phyloP scores from a whole-genome alignment of 2,329 filamentous ascomycete genomes.

The Colletotrichum costaricense region DNA sequence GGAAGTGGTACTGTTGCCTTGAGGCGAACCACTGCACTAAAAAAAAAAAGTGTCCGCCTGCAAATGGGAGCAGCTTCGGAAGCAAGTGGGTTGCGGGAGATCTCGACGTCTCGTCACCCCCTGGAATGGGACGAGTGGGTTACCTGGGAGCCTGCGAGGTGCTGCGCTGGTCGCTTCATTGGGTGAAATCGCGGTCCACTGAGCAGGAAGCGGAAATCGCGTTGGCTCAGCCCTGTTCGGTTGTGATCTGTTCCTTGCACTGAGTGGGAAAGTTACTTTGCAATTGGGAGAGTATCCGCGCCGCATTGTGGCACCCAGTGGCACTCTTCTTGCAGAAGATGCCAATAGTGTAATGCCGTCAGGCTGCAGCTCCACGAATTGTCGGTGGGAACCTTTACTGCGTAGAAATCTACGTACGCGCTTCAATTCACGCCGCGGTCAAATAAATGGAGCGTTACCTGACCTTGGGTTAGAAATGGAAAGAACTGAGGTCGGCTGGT shows the following conservation, averaged over 20 bases:
- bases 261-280: not conserved
- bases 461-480: not conserved
- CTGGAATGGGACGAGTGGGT: slow-evolving; percentile 18
- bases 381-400: not conserved
- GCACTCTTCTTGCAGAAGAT: not conserved
- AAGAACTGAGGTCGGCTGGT: slow-evolving; percentile 13
- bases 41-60: not conserved
- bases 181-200: not conserved
- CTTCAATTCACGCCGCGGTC: not conserved
- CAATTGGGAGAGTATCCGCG: not conserved
- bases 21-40: not conserved
- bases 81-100: not conserved
- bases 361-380: slow-evolving; percentile 13
- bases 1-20: not conserved
- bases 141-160: not conserved
- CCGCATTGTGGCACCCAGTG: slow-evolving; percentile 2
- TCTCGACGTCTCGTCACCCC: not conserved
- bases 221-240: slow-evolving; percentile 35
- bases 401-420: not conserved
- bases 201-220: slow-evolving; percentile 19
- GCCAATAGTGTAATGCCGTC: not conserved
- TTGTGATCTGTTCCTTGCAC: slow-evolving; percentile 5
- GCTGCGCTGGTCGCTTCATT: slow-evolving; percentile 16
- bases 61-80: not conserved
- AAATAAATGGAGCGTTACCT: not conserved